Evolutionary conservation across 2,329 filamentous ascomycete genomes (phyloP).

Genomic region (Cladorrhinum sp.): DNA sequence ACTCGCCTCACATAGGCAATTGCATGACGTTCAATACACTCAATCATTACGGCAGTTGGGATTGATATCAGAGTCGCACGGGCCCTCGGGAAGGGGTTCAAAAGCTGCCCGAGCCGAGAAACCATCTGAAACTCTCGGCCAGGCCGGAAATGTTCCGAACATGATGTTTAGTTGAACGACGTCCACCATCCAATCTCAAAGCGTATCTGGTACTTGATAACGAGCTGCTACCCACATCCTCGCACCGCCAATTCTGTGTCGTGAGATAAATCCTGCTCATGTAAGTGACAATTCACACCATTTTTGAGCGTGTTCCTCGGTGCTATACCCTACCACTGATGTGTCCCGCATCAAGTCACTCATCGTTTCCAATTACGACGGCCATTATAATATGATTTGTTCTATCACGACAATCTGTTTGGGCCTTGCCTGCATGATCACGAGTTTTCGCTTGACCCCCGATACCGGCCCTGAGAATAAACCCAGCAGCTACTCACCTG

Average conservation of each 20-base stretch:
- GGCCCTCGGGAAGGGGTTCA: background rate
- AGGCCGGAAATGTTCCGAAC: background rate
- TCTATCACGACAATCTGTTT: background rate
- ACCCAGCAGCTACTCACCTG: background rate
- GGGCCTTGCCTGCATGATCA: background rate
- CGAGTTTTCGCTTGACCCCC: background rate
- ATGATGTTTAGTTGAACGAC: background rate
- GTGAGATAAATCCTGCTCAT: background rate
- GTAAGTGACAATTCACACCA: background rate
- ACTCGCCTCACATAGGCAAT: background rate
- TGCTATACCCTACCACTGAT: background rate
- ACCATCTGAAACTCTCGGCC: background rate
- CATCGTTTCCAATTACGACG: background rate
- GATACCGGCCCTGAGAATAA: background rate
- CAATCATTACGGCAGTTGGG: background rate
- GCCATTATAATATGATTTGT: background rate
- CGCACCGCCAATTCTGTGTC: constrained; percentile 1
- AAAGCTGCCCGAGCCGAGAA: background rate
- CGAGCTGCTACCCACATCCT: background rate
- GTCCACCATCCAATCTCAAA: background rate
- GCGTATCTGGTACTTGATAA: background rate
- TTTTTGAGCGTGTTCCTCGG: background rate
- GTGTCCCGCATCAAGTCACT: background rate
- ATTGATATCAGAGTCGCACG: background rate
- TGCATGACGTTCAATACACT: background rate